Base-by-base conservation (phyloP, 2,329 filamentous ascomycete genomes). In the Arthrobotrys sinensis region DNA sequence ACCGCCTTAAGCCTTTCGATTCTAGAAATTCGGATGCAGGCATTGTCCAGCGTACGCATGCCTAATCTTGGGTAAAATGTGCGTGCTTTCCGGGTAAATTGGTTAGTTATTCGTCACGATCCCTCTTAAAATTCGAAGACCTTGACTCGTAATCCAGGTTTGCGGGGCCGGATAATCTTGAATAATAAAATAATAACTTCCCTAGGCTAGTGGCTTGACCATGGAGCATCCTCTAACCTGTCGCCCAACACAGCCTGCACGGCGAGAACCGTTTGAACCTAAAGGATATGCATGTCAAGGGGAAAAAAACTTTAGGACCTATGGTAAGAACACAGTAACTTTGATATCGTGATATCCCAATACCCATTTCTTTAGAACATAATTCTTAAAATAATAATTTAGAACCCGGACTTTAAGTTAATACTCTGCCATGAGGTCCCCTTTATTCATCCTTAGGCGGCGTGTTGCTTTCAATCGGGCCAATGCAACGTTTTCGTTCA, bases 121-220 rank as follows among this genome's bases (percentile, higher is more conserved):
- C 53, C 12, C 32, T 52, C 21, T 14, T 43, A 32, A 63, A 70
- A 36, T 24, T 46, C 19, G 21, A 62, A 8, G 6, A 38, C 10
- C 36, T 60, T 72, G 34, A 46, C 46, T 60, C 60, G 60, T 65
- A 66, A 38, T 32, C 38, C 40, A 43, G 14, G 34, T 60, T 53
- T 52, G 67, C 50, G 55, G 43, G 50, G 67, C 52, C 67, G 67
- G 67, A 63, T 71, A 71, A 71, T 53, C 55, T 64, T 60, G 40
- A 70, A 52, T 71, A 71, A 63, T 71, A 71, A 71, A 71, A 71
- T 71, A 71, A 71, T 63, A 71, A 71, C 67, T 71, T 55, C 67
- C 67, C 50, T 38, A 43, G 43, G 21, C 10, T 52, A 12, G 67
- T 71, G 67, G 67, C 67, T 60, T 43, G 36, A 53, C 50, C 50